phyloP scores from a whole-genome alignment of 2,329 filamentous ascomycete genomes.

The Fusarium keratoplasticum region DNA sequence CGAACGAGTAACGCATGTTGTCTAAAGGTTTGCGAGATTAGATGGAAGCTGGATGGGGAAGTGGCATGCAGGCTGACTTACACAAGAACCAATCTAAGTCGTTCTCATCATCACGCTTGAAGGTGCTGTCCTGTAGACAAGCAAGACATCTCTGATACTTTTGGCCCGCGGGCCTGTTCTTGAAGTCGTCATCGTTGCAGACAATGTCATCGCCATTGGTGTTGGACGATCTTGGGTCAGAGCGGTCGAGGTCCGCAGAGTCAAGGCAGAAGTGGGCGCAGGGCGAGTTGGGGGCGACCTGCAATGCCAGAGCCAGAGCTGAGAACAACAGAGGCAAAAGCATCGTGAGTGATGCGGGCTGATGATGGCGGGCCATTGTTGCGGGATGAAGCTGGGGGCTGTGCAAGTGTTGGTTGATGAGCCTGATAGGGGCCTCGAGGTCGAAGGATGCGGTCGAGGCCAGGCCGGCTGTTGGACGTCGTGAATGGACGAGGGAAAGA shows the following conservation, averaged over 20 bases:
- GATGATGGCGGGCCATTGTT: slow-evolving; percentile 7
- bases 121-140: slow-evolving; percentile 65
- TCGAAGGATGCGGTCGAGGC: slow-evolving; percentile 14
- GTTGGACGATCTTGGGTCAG: slow-evolving; percentile 59
- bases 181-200: slow-evolving; percentile 60
- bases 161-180: slow-evolving; percentile 51
- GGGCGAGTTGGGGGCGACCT: slow-evolving; percentile 66
- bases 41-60: neutral
- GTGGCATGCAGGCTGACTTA: slow-evolving; percentile 49
- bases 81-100: slow-evolving; percentile 69
- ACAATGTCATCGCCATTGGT: slow-evolving; percentile 59
- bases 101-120: slow-evolving; percentile 58
- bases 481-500: neutral
- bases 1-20: slow-evolving; percentile 64
- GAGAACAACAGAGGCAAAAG: slow-evolving; percentile 15
- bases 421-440: slow-evolving; percentile 8
- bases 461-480: slow-evolving; percentile 39
- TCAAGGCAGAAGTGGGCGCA: slow-evolving; percentile 64
- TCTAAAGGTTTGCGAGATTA: slow-evolving; percentile 51
- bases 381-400: neutral
- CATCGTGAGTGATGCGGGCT: neutral
- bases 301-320: slow-evolving; percentile 53
- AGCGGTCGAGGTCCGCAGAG: slow-evolving; percentile 52
- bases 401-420: neutral
- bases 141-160: slow-evolving; percentile 63